Conservation (phyloP, 352 stramenopile species). For the Phytopythium cucurbitacearum region DNA sequence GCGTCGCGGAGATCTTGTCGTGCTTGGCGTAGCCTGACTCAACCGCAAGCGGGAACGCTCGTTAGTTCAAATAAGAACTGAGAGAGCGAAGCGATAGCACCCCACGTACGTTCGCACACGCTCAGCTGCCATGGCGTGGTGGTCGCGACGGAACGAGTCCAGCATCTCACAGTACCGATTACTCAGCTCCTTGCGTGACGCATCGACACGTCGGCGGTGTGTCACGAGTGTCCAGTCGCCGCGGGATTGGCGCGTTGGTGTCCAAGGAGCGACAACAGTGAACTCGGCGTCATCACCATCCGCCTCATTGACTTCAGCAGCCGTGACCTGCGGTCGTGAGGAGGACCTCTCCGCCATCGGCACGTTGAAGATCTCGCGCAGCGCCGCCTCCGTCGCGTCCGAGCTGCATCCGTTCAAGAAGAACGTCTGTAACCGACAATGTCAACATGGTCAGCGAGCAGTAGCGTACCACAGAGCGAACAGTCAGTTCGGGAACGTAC, state of each 20-base stretch:
- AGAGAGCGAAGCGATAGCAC: conserved; percentile 1
- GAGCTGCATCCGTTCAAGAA: conserved; percentile 63
- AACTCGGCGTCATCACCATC: conserved; percentile 7
- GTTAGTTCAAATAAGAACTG: too few relatives aligned
- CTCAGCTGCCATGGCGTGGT: conserved; percentile 47
- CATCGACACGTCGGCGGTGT: conserved; percentile 50
- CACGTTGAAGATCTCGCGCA: conserved; percentile 61
- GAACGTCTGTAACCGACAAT: conserved; percentile 39
- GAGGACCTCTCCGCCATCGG: conserved; percentile 20
- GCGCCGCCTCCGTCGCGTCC: conserved; percentile 53
- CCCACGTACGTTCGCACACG: conserved; percentile 50
- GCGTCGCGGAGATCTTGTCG: conserved; percentile 50
- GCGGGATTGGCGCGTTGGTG: conserved; percentile 7
- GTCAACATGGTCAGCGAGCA: not conserved
- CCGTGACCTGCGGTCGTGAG: conserved; percentile 2
- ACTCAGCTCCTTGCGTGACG: conserved; percentile 46
- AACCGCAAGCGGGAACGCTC: too few relatives aligned
- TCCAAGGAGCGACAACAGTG: conserved; percentile 11
- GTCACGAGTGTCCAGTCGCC: conserved; percentile 39
- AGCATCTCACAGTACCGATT: conserved; percentile 54
- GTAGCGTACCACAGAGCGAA: conserved; percentile 4
- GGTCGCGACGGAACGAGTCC: conserved; percentile 48
- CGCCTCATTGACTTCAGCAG: conserved; percentile 17
- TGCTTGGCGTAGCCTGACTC: conserved; percentile 37
- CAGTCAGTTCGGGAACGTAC: conserved; percentile 14